Conservation (phyloP, 208 protist species). For the Acanthamoeba triangularis region DNA sequence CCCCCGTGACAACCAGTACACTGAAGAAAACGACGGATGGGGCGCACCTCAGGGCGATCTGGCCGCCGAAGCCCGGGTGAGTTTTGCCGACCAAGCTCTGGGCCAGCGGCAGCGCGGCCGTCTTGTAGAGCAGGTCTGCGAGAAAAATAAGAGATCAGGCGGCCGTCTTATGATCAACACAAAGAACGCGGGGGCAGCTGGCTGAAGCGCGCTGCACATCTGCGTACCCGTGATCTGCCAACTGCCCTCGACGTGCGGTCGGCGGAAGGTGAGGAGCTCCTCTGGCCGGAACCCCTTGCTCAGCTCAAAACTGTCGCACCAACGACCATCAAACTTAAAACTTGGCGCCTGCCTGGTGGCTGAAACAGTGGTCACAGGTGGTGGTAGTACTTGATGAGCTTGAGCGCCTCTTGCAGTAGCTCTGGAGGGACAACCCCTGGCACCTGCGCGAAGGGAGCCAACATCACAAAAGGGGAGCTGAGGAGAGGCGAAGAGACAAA, state of each 20-base stretch:
- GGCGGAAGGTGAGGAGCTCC: conserved; percentile 24
- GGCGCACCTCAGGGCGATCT: not conserved
- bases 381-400: not conserved
- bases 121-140: conserved; percentile 70
- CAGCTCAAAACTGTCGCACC: not conserved
- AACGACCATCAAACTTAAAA: not conserved
- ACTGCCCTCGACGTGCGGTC: conserved; percentile 19
- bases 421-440: not conserved
- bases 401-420: not conserved
- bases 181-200: not conserved
- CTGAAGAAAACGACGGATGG: not conserved
- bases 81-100: conserved; percentile 43
- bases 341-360: no score
- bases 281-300: not conserved
- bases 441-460: not conserved
- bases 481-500: no score
- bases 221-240: conserved; percentile 49
- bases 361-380: not conserved
- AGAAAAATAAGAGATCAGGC: no score
- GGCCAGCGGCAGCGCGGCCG: not conserved
- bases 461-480: no score
- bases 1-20: not conserved
- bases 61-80: not conserved
- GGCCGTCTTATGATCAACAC: not conserved
- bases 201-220: not conserved